Evolutionary conservation across 352 stramenopile species (phyloP), one percentile per base, ranked within the genome.

Genomic region (Phytophthora palmivora): DNA sequence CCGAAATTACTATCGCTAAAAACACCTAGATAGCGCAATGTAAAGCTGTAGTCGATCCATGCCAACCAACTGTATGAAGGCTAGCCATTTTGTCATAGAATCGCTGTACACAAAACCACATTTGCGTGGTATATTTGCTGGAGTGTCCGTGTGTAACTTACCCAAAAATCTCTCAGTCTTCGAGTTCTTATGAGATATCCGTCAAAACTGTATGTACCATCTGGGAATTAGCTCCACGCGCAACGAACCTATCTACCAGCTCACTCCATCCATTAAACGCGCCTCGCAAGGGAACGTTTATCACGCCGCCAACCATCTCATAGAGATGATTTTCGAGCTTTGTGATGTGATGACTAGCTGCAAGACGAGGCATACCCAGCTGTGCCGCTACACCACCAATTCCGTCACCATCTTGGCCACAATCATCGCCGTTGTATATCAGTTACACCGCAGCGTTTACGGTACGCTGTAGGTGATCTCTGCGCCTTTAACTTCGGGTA

Each of bases 41-140:
- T 58, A 11, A 6, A 6, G 6, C 38, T 37, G 30, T 49, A 49
- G 18, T 58, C 50, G 28, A 58, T 58, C 7, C 38, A 37, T 2
- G 28, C 38, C 24, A 58, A 11, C 6, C 24, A 42, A 26, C 43
- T 58, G 38, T 58, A 43, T 18, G 38, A 42, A 9, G 26, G 37
- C 6, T 48, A 33, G 0, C 49, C 38, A 22, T 58, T n/a, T 58
- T 58, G 6, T 58, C 50, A 12, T 49, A 50, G n/a, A 50, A 50
- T 34, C 30, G 4, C 30, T 34, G 30, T 7, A 12, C 6, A 28
- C 24, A 28, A 28, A 28, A 34, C 30, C 30, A 34, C 30, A 34
- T 34, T 12, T 14, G 2, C 30, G 6, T 34, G 30, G 30, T 34
- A 34, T 12, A 4, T 18, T 22, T 28, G 24, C 24, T 30, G 15